Evolutionary conservation across 306 rosid genomes (phyloP), one percentile per base, ranked within the genome.

Genomic region (Prunus campanulata): DNA sequence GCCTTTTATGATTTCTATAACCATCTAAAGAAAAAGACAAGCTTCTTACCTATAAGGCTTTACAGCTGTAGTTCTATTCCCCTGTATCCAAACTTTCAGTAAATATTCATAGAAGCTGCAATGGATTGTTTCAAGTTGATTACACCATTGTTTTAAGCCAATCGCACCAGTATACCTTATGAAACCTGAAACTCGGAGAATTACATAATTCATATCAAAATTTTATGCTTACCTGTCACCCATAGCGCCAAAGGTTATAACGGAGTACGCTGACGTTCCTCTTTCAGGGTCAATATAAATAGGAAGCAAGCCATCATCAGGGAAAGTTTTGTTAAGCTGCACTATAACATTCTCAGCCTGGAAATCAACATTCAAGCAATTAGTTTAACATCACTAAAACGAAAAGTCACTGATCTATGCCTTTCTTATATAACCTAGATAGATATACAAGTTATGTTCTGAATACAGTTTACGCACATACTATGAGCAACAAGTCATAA

Each of bases 51-150:
- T 87, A 75, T 96, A 96, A 62, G 13, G 97, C 79, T 90, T 92
- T 16, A 96, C 97, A 77, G 87, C 68, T 39, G 93, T 50, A 77
- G 99, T 96, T 78, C 81, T 90, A 77, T 96, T 93, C 77, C 99
- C 98, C 74, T 80, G 98, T 78, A 96, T 83, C 99, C 98, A 96
- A 74, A 90, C 99, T 85, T 96, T 96, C 83, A 96, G 99, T 82
- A 96, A 85, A 85, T 96, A 96, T 78, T 96, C 99, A 80, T 96
- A 96, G 81, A 96, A 96, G 88, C 99, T 96, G 97, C 88, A 88
- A 82, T 63, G 50, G 61, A 80, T 49, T 61, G 70, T 32, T 72
- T 80, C 74, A 70, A 54, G 75, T 76, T 70, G 82, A 80, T 59
- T 81, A 81, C 54, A 48, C 63, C 76, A 70, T 60, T 49, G 49